phyloP scores from a whole-genome alignment of 108 stramenopile species.

The Schizochytrium sp. region DNA sequence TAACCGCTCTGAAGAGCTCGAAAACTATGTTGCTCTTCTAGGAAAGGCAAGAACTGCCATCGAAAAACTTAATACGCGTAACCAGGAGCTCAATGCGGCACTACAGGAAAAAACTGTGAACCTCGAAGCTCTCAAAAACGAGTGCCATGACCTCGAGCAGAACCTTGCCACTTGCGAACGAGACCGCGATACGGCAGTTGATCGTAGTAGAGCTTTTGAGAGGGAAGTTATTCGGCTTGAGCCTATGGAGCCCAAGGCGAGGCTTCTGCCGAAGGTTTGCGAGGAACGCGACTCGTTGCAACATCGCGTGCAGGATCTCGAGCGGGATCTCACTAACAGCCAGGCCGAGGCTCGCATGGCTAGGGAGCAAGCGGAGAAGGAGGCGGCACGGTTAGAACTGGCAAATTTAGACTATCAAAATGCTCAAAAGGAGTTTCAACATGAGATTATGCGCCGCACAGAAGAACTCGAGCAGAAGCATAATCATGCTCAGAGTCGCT shows the following conservation, averaged over 20 bases:
- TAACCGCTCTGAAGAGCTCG: background rate
- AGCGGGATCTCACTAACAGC: background rate
- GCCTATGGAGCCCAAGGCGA: background rate
- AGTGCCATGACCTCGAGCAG: background rate
- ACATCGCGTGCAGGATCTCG: background rate
- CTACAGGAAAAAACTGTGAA: background rate
- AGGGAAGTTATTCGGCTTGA: background rate
- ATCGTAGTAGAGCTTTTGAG: background rate
- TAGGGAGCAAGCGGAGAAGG: background rate
- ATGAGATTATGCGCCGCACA: background rate
- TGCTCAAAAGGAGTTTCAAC: constrained; percentile 11
- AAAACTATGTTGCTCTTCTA: background rate
- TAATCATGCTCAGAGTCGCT: background rate
- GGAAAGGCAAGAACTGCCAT: background rate
- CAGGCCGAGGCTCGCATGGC: background rate
- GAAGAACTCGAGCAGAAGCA: constrained; percentile 36
- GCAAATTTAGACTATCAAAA: background rate
- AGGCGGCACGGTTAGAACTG: background rate
- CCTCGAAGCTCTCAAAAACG: background rate
- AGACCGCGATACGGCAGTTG: background rate
- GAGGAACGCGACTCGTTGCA: background rate
- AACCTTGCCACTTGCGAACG: background rate
- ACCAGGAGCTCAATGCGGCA: background rate
- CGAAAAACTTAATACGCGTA: background rate
- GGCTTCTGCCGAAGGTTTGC: background rate